Evolutionary conservation across 768 basidiomycete species (phyloP), one percentile per base, ranked within the genome.

Genomic region (Mycena filopes): DNA sequence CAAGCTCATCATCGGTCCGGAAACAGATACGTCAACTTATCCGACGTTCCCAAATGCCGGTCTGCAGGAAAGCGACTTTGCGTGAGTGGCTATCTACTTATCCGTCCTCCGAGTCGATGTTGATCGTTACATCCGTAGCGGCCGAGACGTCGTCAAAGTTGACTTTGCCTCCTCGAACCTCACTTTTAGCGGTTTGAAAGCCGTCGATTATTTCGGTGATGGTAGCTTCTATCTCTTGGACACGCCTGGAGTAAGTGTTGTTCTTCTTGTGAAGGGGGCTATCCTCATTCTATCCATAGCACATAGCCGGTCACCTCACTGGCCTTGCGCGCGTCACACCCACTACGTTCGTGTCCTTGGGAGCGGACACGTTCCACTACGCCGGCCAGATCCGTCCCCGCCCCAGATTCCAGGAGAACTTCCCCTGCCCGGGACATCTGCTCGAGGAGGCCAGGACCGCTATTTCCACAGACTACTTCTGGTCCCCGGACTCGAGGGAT

Each of bases 151-250:
- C 61, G 49, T 41, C 0, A 59, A 58, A 48, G 31, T 63, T 31
- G 42, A 62, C 45, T 59, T 67, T 36, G 20, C n/a, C 9, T 11
- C 29, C 1, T 23, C 66, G 7, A 59, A 48, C 21, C 38, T 60
- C 21, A 55, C 40, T 11, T 63, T 68, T 38, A 55, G 55, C 26
- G 62, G 61, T 18, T 28, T 68, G 9, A 40, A 55, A 4, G 66
- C 66, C 6, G 11, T 59, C 3, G 61, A 67, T 36, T 55, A 26
- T 54, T 54, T 54, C 36, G 53, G 53, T 7, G 53, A 54, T n/a
- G 63, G 63, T n/a, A 55, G 68, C 46, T 58, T 67, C 42, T 67
- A 67, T 51, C 55, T 67, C 33, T 26, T 69, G 11, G 41, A 69
- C 18, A 60, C 56, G 4, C 60, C 68, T 25, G 68, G 68, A 18